phyloP scores from a whole-genome alignment of 2,329 filamentous ascomycete genomes.

The Plectosphaerella sp. region DNA sequence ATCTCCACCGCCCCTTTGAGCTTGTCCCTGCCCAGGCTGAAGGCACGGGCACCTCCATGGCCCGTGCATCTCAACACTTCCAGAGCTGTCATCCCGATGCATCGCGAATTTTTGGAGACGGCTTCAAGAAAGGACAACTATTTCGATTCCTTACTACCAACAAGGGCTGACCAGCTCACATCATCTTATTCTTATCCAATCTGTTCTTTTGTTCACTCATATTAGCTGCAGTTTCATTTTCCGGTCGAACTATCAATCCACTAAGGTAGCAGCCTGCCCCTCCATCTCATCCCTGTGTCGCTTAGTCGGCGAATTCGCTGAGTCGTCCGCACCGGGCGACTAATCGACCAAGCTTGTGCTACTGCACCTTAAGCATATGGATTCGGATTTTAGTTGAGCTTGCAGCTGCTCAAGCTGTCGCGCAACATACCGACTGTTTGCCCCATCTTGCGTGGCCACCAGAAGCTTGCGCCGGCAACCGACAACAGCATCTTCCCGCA shows the following conservation, averaged over 20 bases:
- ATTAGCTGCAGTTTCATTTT: no score
- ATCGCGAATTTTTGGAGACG: neutral
- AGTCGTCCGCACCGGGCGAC: no score
- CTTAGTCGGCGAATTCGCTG: no score
- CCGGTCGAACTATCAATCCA: neutral
- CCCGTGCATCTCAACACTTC: conserved; percentile 3
- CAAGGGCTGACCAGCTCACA: no score
- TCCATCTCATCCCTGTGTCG: neutral
- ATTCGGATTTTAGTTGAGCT: neutral
- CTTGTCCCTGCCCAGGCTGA: conserved; percentile 12
- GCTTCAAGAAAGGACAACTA: no score
- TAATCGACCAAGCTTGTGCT: no score
- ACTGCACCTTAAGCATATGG: neutral
- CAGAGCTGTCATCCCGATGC: neutral
- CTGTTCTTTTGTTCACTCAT: no score
- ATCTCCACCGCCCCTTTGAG: conserved; percentile 7
- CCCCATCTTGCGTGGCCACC: neutral
- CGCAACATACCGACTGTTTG: neutral
- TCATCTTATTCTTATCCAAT: no score
- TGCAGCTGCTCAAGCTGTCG: conserved; percentile 1
- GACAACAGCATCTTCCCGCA: neutral
- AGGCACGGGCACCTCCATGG: neutral
- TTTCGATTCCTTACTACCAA: no score
- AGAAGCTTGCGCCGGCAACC: no score
- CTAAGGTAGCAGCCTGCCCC: no score